Conservation (phyloP, 2,329 filamentous ascomycete genomes). For the Penicillium digitatum region DNA sequence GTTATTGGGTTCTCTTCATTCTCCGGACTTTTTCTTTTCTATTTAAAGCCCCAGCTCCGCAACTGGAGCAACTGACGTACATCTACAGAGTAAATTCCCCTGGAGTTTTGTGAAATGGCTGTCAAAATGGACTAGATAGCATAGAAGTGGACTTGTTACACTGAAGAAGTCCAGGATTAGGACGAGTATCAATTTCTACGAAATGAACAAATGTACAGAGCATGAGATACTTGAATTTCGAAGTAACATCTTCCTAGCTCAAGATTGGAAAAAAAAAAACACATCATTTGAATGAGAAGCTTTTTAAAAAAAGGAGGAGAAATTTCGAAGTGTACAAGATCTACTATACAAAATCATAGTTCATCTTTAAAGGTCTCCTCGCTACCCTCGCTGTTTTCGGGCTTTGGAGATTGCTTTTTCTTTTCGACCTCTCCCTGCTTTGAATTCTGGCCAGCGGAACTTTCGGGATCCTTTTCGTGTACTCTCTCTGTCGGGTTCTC, state of each 20-base stretch:
- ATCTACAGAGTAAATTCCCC: no score
- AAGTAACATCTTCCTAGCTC: no score
- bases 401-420: conserved; percentile 8
- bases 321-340: conserved; percentile 5
- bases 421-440: conserved; percentile 11
- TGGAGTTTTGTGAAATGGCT: neutral
- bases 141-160: no score
- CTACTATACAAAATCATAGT: conserved; percentile 26
- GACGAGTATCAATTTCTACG: neutral
- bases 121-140: neutral
- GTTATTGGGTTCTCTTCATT: neutral
- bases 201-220: neutral
- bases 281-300: neutral
- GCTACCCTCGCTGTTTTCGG: conserved; percentile 28
- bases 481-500: conserved; percentile 12
- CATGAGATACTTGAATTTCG: neutral
- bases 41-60: conserved; percentile 3
- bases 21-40: neutral
- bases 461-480: conserved; percentile 16
- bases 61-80: conserved; percentile 25
- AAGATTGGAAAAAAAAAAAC: no score
- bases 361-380: conserved; percentile 42
- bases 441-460: conserved; percentile 23
- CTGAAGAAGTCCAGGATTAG: neutral
- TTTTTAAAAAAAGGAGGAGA: no score